Base-by-base conservation (phyloP, 2,329 filamentous ascomycete genomes). In the Neopestalotiopsis sp. region DNA sequence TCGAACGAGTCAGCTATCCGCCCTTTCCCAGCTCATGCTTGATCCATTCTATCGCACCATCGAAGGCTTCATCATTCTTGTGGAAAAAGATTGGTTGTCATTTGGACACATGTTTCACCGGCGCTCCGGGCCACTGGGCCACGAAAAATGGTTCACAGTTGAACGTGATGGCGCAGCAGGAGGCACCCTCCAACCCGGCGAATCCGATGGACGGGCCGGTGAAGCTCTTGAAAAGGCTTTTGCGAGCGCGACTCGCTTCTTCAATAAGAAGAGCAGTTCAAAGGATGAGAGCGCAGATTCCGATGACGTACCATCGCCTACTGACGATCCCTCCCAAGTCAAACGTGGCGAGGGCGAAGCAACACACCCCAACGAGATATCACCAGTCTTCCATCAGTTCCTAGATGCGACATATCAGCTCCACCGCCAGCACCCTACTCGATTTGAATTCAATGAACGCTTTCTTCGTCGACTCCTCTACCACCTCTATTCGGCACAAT, bases 101-200 rank as follows among this genome's bases (percentile, higher is more conserved):
- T 99, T 98, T 81, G 96, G 96, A 1, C 95, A 99, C 81, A 98
- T 97, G 91, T 99, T 99, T 81, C 90, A 94, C 67, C 90, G 97
- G 75, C 91, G 96, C n/a, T 93, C 93, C 14, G 96, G 96, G 3
- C 92, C 93, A 74, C 82, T 98, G 67, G 94, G 91, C 76, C 93
- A 93, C 72, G 95, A 98, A 73, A 97, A 97, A 76, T 98, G 95
- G 94, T 99, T 99, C 77, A 86, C 89, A 20, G 89, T 94, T 32
- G 94, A 98, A 78, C 95, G 92, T 74, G 95, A 98, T 79, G 87
- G 81, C 81, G 91, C 85, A 84, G 93, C 82, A 73, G 92, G 89
- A 20, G 83, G 86, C 17, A 86, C 85, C 56, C 87, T 92, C 58
- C 86, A 90, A 64, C 87, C 90, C 1, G 88, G 89, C 20, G 86